Conservation (phyloP, 2,329 filamentous ascomycete species). For the Xylaria sp. region DNA sequence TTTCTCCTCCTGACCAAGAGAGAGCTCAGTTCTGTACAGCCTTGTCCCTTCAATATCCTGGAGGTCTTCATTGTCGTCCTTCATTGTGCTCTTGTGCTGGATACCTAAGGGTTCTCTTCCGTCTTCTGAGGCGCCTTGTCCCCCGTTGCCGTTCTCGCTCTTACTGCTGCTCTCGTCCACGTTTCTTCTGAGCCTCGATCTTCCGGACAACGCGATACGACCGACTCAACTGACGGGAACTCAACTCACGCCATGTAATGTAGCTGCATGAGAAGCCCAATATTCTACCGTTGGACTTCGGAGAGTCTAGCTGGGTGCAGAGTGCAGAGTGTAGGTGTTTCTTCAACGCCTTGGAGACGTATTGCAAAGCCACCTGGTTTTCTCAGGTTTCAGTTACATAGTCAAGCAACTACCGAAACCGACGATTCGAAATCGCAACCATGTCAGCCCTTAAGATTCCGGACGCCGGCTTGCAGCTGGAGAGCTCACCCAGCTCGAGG, state of each 20-base stretch:
- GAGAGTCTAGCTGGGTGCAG: constrained; percentile 50
- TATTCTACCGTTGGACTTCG: constrained; percentile 50
- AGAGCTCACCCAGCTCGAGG: constrained; percentile 59
- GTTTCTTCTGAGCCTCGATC: constrained; percentile 24
- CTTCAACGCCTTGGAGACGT: constrained; percentile 34
- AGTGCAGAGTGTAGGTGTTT: constrained; percentile 47
- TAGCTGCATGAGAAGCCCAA: constrained; percentile 49
- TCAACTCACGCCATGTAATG: constrained; percentile 47
- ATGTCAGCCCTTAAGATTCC: constrained; percentile 68
- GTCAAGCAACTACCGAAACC: constrained; percentile 25
- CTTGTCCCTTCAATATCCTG: constrained; percentile 42
- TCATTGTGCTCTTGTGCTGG: constrained; percentile 26
- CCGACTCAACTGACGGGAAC: constrained; percentile 25
- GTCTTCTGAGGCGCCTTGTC: constrained; percentile 10
- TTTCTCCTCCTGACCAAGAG: constrained; percentile 47
- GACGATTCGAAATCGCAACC: constrained; percentile 41
- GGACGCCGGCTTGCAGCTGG: constrained; percentile 67
- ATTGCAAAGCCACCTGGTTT: constrained; percentile 18
- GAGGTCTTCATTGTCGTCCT: constrained; percentile 30
- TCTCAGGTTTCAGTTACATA: constrained; percentile 11
- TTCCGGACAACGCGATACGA: constrained; percentile 16
- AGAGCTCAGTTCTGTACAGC: constrained; percentile 42
- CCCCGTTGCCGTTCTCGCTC: background rate
- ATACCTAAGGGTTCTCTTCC: constrained; percentile 8
- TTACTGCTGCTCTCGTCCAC: constrained; percentile 22